phyloP scores from a whole-genome alignment of 1,284 basidiomycete species.

The Trichosporon asahii region DNA sequence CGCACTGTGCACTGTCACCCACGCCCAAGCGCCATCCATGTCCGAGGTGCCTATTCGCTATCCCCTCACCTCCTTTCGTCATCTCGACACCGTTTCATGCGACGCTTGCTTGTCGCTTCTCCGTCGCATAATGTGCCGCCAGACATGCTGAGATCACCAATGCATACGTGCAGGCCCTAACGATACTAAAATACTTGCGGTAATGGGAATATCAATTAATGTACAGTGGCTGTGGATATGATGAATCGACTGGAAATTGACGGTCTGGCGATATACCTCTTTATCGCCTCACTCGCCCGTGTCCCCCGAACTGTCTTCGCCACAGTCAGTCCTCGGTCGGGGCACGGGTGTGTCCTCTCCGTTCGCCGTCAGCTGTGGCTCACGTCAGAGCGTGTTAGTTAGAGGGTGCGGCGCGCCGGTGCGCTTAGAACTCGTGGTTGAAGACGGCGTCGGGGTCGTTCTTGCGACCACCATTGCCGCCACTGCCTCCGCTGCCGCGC shows the following conservation, averaged over 20 bases:
- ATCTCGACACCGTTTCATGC: neutral
- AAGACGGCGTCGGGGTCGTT: conserved; percentile 33
- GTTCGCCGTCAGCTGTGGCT: neutral
- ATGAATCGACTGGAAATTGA: neutral
- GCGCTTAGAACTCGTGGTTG: conserved; percentile 40
- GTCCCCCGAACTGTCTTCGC: neutral
- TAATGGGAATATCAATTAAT: neutral
- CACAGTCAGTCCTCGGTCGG: neutral
- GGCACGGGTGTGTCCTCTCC: neutral
- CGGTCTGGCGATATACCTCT: neutral
- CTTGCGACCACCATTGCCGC: conserved; percentile 13
- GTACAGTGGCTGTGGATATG: neutral
- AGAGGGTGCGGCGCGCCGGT: too few relatives aligned
- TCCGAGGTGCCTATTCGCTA: neutral
- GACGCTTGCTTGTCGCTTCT: neutral
- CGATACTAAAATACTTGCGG: neutral
- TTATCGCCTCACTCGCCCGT: neutral
- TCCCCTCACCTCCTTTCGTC: neutral
- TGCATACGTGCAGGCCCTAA: conserved; percentile 1
- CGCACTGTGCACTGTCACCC: neutral
- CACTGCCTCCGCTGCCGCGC: conserved; percentile 20
- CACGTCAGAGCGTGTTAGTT: neutral
- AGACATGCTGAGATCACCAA: neutral
- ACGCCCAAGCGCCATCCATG: conserved; percentile 2
- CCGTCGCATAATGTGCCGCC: neutral